A percentile compares a stretch with the other conserved stretches of the same genome.
These are phyloP conservation scores for Acer yangbiense DNA, from an alignment of 345 rosid genomes.

Conservation along the genomic window DNA sequence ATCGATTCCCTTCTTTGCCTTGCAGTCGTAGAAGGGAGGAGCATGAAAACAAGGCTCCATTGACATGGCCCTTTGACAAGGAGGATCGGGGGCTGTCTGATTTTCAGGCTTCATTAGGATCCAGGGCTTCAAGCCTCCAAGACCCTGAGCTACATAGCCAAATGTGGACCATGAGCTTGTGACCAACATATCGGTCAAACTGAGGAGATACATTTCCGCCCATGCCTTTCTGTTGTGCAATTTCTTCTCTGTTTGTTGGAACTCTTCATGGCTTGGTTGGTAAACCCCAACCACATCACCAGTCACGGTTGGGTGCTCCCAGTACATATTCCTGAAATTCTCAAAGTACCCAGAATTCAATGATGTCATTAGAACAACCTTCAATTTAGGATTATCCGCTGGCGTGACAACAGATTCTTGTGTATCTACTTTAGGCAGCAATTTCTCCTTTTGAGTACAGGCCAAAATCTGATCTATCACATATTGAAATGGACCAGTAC, in stretches of 20 bases:
- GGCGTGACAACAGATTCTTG: constrained; percentile 17
- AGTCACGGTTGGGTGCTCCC: constrained; percentile 61
- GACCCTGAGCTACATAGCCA: constrained; percentile 81
- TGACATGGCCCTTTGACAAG: constrained; percentile 62
- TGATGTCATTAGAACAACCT: constrained; percentile 62
- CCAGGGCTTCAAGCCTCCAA: constrained; percentile 73
- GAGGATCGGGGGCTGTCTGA: constrained; percentile 42
- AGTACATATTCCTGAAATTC: constrained; percentile 49
- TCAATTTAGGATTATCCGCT: constrained; percentile 36
- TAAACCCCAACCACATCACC: constrained; percentile 55
- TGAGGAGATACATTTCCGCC: constrained; percentile 75
- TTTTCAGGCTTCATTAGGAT: constrained; percentile 64
- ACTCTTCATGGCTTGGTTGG: constrained; percentile 77
- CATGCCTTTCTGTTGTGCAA: constrained; percentile 70
- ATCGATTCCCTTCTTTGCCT: constrained; percentile 57
- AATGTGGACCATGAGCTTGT: constrained; percentile 80
- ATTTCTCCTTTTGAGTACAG: constrained; percentile 44
- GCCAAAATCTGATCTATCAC: constrained; percentile 61
- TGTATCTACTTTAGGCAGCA: constrained; percentile 50
- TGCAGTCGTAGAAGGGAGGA: constrained; percentile 75
- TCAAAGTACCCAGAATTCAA: constrained; percentile 58
- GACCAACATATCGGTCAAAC: constrained; percentile 54
- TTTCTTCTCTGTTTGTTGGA: constrained; percentile 57
- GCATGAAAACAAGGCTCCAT: constrained; percentile 87
- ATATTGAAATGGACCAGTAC: constrained; percentile 43